phyloP scores from a whole-genome alignment of 1,284 basidiomycete genomes.

The Puccinia coronata region DNA sequence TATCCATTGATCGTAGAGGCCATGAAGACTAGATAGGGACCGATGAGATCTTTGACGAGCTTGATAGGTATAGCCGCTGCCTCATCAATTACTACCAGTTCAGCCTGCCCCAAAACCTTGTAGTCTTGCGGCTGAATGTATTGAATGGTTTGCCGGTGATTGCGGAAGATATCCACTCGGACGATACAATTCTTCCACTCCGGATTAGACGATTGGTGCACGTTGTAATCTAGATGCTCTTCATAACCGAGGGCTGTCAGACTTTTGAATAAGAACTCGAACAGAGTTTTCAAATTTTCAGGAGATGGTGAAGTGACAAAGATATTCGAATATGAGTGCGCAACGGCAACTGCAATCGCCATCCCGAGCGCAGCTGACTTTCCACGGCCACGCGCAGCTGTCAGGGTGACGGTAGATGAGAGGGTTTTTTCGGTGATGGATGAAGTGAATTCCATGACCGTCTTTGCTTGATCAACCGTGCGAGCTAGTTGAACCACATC shows the following conservation, averaged over 20 bases:
- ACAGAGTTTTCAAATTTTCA: conserved; percentile 96
- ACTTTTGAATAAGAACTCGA: conserved; percentile 97
- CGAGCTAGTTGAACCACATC: conserved; percentile 87
- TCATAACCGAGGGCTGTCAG: conserved; percentile 93
- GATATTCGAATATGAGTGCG: conserved; percentile 95
- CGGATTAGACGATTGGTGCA: conserved; percentile 82
- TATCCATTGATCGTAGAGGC: conserved; percentile 99
- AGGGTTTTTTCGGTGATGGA: conserved; percentile 85
- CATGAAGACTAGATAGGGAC: conserved; percentile 97
- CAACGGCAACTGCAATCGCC: conserved; percentile 87
- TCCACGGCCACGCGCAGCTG: conserved; percentile 90
- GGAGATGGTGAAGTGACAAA: conserved; percentile 98
- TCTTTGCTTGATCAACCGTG: conserved; percentile 81
- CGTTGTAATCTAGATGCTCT: conserved; percentile 96
- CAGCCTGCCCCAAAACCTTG: conserved; percentile 95
- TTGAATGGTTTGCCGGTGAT: conserved; percentile 89
- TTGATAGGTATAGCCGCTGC: conserved; percentile 97
- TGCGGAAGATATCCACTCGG: conserved; percentile 88
- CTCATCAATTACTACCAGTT: conserved; percentile 96
- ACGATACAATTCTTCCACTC: conserved; percentile 96
- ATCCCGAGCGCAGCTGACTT: conserved; percentile 95
- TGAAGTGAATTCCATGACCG: conserved; percentile 86
- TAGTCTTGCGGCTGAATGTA: conserved; percentile 98
- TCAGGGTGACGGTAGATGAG: conserved; percentile 90
- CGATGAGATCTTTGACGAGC: conserved; percentile 88